These are phyloP conservation scores for Pistacia integerrima DNA, from an alignment of 345 rosid genomes.

Conservation along the genomic window DNA sequence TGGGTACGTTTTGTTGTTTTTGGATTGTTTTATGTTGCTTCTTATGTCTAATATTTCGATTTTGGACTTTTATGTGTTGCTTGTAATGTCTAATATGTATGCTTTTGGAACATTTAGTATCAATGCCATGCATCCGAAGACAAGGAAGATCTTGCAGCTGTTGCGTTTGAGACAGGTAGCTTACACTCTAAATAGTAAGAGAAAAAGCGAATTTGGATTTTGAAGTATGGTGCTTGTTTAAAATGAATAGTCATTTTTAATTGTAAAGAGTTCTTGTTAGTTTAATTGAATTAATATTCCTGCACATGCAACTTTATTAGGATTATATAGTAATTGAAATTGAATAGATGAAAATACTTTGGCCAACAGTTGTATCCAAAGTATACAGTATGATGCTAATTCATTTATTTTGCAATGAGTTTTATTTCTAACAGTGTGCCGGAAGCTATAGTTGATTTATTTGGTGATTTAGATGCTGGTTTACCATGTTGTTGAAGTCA, in stretches of 20 bases:
- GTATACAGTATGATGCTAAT: not conserved
- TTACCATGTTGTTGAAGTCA: not conserved
- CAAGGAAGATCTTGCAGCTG: slow-evolving; percentile 70
- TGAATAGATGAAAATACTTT: too few relatives aligned
- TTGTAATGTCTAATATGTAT: not conserved
- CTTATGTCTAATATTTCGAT: too few relatives aligned
- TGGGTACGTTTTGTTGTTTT: slow-evolving; percentile 41
- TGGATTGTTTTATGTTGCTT: too few relatives aligned
- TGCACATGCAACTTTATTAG: too few relatives aligned
- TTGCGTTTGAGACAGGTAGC: slow-evolving; percentile 81
- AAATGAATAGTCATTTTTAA: too few relatives aligned
- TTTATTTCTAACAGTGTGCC: not conserved
- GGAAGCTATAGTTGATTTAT: not conserved
- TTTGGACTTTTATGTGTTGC: not conserved
- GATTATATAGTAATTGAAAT: too few relatives aligned
- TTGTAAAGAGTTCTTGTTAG: too few relatives aligned
- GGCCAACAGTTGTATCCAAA: too few relatives aligned
- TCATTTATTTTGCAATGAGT: not conserved
- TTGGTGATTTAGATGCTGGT: not conserved
- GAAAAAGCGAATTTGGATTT: too few relatives aligned
- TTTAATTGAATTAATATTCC: too few relatives aligned
- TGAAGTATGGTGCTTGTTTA: too few relatives aligned
- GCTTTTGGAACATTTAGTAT: slow-evolving; percentile 43
- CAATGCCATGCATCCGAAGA: slow-evolving; percentile 83
- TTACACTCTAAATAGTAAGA: not conserved